A percentile compares a stretch with the other conserved stretches of the same genome.
Evolutionary conservation across 257 asterid species (phyloP).

Genomic region (Ilex asprella): DNA sequence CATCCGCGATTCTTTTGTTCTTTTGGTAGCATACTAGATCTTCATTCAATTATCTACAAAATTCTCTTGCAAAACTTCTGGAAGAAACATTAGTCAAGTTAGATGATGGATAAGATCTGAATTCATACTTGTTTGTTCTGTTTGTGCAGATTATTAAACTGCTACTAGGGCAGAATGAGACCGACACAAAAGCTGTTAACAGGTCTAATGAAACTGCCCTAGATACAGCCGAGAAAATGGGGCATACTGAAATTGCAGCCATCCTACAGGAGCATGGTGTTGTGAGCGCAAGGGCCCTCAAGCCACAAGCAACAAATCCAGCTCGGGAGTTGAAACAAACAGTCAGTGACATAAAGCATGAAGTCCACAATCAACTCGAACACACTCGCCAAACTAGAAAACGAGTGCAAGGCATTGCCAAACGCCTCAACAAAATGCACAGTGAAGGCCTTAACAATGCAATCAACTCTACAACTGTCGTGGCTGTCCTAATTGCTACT

Average conservation of each 20-base stretch:
- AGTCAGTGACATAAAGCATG: slow-evolving; percentile 54
- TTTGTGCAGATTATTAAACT: not conserved
- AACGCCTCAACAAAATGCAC: slow-evolving; percentile 51
- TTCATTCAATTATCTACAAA: too few relatives aligned
- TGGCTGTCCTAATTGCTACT: slow-evolving; percentile 49
- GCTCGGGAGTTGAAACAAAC: slow-evolving; percentile 32
- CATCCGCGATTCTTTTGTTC: too few relatives aligned
- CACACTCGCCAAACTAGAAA: slow-evolving; percentile 46
- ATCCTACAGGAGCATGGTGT: slow-evolving; percentile 31
- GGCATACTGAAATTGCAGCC: slow-evolving; percentile 26
- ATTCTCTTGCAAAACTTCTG: too few relatives aligned
- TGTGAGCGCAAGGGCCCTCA: slow-evolving; percentile 22
- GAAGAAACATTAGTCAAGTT: too few relatives aligned
- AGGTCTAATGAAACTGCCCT: slow-evolving; percentile 40
- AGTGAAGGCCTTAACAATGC: slow-evolving; percentile 50
- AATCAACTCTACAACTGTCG: slow-evolving; percentile 49
- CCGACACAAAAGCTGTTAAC: slow-evolving; percentile 25
- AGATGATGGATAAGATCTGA: not conserved
- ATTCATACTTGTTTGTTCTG: not conserved
- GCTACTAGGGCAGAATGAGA: not conserved
- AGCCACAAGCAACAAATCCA: slow-evolving; percentile 33
- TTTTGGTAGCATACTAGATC: too few relatives aligned
- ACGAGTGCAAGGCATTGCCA: slow-evolving; percentile 48
- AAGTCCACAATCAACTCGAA: slow-evolving; percentile 43
- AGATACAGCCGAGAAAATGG: slow-evolving; percentile 19